phyloP scores from a whole-genome alignment of 78 protist genomes.

The Dictyostelium intermedium region DNA sequence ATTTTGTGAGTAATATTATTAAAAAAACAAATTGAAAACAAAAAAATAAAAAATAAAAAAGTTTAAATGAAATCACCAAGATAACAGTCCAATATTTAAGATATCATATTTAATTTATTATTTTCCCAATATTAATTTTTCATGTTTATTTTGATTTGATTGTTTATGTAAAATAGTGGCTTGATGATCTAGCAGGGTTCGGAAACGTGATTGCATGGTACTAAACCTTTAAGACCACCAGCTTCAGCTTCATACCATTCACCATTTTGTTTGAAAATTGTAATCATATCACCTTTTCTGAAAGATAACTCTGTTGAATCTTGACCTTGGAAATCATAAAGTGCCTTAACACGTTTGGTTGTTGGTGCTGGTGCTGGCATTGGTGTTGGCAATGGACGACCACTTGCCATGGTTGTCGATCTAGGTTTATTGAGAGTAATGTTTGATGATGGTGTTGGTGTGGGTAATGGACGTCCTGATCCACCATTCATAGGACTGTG shows the following conservation, averaged over 20 bases:
- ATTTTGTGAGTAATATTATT: too few relatives aligned
- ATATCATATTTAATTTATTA: too few relatives aligned
- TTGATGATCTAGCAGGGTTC: too few relatives aligned
- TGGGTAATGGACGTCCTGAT: not conserved
- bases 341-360: slow-evolving; percentile 13
- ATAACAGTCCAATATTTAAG: too few relatives aligned
- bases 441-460: not conserved
- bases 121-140: too few relatives aligned
- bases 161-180: too few relatives aligned
- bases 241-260: slow-evolving; percentile 67
- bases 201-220: slow-evolving; percentile 46
- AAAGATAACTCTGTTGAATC: slow-evolving; percentile 45
- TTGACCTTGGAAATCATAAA: slow-evolving; percentile 48
- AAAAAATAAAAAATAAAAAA: too few relatives aligned
- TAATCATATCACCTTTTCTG: slow-evolving; percentile 39
- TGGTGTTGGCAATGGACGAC: slow-evolving; percentile 32
- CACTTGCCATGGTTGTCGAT: slow-evolving; percentile 7
- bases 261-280: slow-evolving; percentile 23
- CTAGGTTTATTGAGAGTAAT: not conserved
- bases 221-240: slow-evolving; percentile 40
- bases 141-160: too few relatives aligned
- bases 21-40: too few relatives aligned
- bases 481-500: not conserved
- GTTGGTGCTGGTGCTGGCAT: not conserved
- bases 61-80: too few relatives aligned